phyloP scores from a whole-genome alignment of 306 rosid genomes.

The Adenanthera pavonina region DNA sequence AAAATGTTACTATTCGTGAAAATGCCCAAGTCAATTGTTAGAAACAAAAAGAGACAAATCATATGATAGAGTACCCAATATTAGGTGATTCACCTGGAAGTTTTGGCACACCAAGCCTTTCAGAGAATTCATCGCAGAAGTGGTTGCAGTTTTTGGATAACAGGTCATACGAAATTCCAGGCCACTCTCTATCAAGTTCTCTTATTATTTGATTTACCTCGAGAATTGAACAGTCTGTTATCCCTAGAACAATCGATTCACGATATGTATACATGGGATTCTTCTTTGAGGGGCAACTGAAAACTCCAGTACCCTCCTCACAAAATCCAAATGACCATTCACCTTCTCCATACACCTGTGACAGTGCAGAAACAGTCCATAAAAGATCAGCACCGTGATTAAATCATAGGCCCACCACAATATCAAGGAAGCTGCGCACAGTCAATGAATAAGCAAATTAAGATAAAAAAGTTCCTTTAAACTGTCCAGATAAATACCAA shows the following conservation, averaged over 20 bases:
- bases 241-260: constrained; percentile 76
- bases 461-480: background rate
- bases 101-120: constrained; percentile 81
- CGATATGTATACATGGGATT: constrained; percentile 98
- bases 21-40: background rate
- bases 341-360: constrained; percentile 84
- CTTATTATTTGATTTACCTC: constrained; percentile 88
- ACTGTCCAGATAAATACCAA: constrained; percentile 11
- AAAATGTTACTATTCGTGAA: background rate
- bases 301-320: constrained; percentile 96
- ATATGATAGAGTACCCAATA: background rate
- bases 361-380: constrained; percentile 29
- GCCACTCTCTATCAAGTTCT: constrained; percentile 98
- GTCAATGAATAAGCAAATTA: background rate
- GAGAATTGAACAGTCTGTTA: constrained; percentile 64
- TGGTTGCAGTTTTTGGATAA: constrained; percentile 96
- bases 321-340: constrained; percentile 99
- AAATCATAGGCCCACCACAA: constrained; percentile 1
- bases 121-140: constrained; percentile 93
- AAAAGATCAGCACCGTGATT: constrained; percentile 26
- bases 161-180: constrained; percentile 83
- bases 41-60: constrained; percentile 9
- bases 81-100: constrained; percentile 74
- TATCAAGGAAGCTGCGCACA: constrained; percentile 8
- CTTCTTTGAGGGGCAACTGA: constrained; percentile 87